phyloP scores from a whole-genome alignment of 1,284 basidiomycete species.

The Coniferiporia sulphurascens region DNA sequence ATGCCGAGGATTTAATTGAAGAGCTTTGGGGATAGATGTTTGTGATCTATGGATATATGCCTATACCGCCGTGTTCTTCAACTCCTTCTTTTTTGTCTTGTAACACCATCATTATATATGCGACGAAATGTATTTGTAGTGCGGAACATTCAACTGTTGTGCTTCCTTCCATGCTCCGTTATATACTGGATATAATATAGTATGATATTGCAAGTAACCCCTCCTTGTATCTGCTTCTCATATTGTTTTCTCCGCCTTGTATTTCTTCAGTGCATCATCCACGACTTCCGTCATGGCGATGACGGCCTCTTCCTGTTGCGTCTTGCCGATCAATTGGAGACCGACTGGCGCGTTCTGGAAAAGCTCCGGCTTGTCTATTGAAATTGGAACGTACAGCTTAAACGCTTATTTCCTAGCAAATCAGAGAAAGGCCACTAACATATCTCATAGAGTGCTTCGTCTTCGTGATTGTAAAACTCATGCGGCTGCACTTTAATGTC shows the following conservation, averaged over 20 bases:
- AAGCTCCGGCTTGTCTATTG: slow-evolving; percentile 33
- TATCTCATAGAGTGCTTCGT: slow-evolving; percentile 33
- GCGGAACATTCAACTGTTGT: not conserved
- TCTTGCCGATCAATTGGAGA: slow-evolving; percentile 38
- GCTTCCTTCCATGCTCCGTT: not conserved
- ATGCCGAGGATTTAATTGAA: slow-evolving; percentile 27
- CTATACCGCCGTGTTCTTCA: not conserved
- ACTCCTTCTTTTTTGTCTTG: not conserved
- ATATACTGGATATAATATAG: not conserved
- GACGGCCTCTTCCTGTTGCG: slow-evolving; percentile 40
- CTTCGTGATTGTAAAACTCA: slow-evolving; percentile 29
- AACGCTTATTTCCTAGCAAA: not conserved
- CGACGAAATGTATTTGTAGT: too few relatives aligned
- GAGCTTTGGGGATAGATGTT: slow-evolving; percentile 15
- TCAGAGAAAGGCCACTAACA: slow-evolving; percentile 27
- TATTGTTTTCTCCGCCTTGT: not conserved
- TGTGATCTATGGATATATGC: not conserved
- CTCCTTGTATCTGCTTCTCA: not conserved
- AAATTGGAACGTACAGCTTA: not conserved
- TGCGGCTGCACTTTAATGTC: slow-evolving; percentile 21
- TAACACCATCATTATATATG: too few relatives aligned
- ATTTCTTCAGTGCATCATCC: slow-evolving; percentile 19
- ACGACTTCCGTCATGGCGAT: slow-evolving; percentile 29
- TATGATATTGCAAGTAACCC: not conserved
- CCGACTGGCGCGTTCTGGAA: slow-evolving; percentile 37